A percentile compares a stretch with the other conserved stretches of the same genome.
Evolutionary conservation across 345 rosid species (phyloP).

Genomic region (Sonneratia alba): DNA sequence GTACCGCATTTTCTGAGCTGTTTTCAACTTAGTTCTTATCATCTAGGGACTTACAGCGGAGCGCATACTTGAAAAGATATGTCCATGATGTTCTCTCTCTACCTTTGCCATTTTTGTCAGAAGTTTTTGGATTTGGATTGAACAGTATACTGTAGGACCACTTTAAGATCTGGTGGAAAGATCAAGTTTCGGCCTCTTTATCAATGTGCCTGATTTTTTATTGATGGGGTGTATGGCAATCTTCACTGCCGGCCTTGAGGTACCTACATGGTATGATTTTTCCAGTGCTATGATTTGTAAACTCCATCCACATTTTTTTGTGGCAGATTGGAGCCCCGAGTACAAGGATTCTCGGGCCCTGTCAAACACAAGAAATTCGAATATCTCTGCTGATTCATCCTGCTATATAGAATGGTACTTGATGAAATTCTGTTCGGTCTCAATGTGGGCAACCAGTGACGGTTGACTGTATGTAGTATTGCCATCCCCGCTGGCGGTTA

Average conservation of each 20-base stretch:
- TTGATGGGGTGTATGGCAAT: no score
- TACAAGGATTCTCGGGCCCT: background rate
- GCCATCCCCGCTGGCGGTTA: no score
- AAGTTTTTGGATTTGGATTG: background rate
- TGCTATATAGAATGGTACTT: no score
- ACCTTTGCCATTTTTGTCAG: conserved; percentile 3
- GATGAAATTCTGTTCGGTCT: no score
- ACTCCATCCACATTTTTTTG: no score
- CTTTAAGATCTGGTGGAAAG: background rate
- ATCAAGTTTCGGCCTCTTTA: background rate
- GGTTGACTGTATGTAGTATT: no score
- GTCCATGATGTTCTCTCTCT: background rate
- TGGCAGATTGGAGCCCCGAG: background rate
- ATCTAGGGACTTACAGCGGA: background rate
- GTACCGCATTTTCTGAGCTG: conserved; percentile 42
- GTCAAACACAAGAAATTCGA: no score
- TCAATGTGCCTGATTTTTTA: background rate
- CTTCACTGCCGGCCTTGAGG: no score
- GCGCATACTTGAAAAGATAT: background rate
- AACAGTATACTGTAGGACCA: no score
- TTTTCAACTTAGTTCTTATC: background rate
- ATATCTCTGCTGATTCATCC: background rate
- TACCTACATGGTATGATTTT: no score
- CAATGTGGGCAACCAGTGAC: no score
- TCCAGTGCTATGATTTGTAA: no score